Evolutionary conservation across 306 rosid genomes (phyloP).

Genomic region (Cotoneaster glaucophyllus): DNA sequence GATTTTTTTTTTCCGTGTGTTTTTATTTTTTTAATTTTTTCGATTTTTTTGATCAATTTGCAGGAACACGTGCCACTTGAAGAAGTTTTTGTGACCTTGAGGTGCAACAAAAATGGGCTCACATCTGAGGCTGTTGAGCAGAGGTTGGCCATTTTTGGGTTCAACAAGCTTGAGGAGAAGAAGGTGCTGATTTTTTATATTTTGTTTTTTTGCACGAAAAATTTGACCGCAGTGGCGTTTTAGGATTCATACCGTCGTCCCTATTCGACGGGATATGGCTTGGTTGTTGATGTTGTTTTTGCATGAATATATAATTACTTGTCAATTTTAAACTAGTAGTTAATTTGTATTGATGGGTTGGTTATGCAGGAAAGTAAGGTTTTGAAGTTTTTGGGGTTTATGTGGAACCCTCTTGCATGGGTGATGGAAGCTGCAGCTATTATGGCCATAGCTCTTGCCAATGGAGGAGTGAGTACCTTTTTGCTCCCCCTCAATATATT

Average conservation of each 20-base stretch:
- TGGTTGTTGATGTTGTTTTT: not conserved
- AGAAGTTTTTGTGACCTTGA: slow-evolving; percentile 63
- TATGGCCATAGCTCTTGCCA: slow-evolving; percentile 88
- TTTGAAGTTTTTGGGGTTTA: slow-evolving; percentile 73
- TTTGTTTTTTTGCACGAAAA: not conserved
- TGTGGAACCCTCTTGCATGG: slow-evolving; percentile 97
- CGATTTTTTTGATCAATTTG: not conserved
- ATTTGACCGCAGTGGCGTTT: too few relatives aligned
- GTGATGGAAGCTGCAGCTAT: slow-evolving; percentile 95
- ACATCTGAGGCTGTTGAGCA: slow-evolving; percentile 53
- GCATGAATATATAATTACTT: not conserved
- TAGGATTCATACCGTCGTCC: too few relatives aligned
- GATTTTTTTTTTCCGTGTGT: not conserved
- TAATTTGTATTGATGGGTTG: not conserved
- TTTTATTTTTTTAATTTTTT: not conserved
- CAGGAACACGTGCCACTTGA: slow-evolving; percentile 75
- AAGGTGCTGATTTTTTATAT: slow-evolving; percentile 30
- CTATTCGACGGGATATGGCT: too few relatives aligned
- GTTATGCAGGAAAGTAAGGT: slow-evolving; percentile 62
- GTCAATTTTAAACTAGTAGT: not conserved
- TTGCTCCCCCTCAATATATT: not conserved
- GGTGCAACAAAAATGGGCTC: slow-evolving; percentile 60
- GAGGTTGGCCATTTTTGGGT: slow-evolving; percentile 66
- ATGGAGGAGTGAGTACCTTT: slow-evolving; percentile 60
- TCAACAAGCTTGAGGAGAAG: slow-evolving; percentile 79